Evolutionary conservation across 768 basidiomycete species (phyloP), one percentile per base, ranked within the genome.

Genomic region (Xerocomellus amylosporus): DNA sequence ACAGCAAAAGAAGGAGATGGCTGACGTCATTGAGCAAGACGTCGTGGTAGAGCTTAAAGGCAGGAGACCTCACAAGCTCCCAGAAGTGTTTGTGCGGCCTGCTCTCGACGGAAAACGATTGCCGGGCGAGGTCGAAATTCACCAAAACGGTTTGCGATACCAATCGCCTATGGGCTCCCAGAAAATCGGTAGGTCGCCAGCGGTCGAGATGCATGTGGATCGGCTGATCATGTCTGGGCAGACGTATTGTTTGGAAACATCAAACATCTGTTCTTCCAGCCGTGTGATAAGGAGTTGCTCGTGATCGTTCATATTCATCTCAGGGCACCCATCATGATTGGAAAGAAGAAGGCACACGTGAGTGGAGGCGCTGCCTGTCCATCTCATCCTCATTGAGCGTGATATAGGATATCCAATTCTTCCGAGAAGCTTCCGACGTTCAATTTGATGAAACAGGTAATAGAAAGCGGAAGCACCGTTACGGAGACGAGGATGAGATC

Each of bases 391-490:
- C 20, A 49, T 37, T 12, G 20, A 50, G 31, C 31, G 45, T 45
- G 49, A 45, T 49, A 20, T 57, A 96, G 90, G 97, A 99, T 70
- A 84, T 98, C 7, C 97, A 98, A 82, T 98, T 99, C 72, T 94
- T 90, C 77, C 90, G 96, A 9, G 97, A 98, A 74, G 96, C 95
- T 8, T 91, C 93, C 0, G 97, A 99, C 61, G 91, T 96, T 28
- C 91, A 95, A 59, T 98, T 98, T 65, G 97, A 99, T 65, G 97
- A 99, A 72, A 98, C 97, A 1, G 97, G 97, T n/a, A 98, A 98
- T 64, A 83, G 95, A 62, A 98, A 98, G 72, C 84, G 96, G 51
- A 94, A 97, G 71, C 90, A 94, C 64, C 84, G 96, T 51, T 98
- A 98, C 65, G 94, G 94, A 28, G 97, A 98, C 65, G 97, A 99